phyloP scores from a whole-genome alignment of 2,329 filamentous ascomycete species.

The Ambrosiella beaveri region DNA sequence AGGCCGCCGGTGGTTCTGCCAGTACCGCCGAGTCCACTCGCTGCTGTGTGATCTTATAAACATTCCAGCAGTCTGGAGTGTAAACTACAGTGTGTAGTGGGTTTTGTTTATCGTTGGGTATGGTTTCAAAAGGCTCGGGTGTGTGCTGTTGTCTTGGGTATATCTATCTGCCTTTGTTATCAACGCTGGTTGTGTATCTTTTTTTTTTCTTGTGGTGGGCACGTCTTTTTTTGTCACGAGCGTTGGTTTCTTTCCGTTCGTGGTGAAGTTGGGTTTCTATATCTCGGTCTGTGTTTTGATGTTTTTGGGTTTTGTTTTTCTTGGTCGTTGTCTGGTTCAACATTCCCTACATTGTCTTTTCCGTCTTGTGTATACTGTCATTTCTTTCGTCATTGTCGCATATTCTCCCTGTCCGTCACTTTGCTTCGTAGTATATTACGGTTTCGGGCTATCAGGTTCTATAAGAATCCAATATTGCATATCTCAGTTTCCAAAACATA shows the following conservation, averaged over 20 bases:
- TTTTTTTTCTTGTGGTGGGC: not conserved
- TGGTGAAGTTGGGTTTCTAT: not conserved
- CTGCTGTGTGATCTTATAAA: constrained; percentile 36
- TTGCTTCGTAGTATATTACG: not conserved
- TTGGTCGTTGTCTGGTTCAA: not conserved
- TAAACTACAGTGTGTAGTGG: not conserved
- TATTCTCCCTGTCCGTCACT: not conserved
- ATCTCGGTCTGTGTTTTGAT: not conserved
- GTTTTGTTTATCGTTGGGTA: too few species aligned
- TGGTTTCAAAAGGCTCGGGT: too few species aligned
- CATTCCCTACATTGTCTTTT: not conserved
- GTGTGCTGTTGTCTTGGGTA: not conserved
- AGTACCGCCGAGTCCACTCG: constrained; percentile 25
- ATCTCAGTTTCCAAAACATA: not conserved
- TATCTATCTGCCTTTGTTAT: constrained; percentile 2
- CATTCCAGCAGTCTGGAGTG: not conserved
- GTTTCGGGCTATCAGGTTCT: not conserved
- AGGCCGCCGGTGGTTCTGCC: constrained; percentile 24
- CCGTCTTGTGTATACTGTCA: not conserved
- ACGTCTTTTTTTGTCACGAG: not conserved
- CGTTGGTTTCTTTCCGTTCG: not conserved
- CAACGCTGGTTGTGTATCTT: constrained; percentile 3
- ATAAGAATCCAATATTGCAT: too few species aligned
- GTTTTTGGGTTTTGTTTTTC: not conserved
- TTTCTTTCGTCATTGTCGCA: not conserved